Base-by-base conservation (phyloP, 2,329 filamentous ascomycete species). In the Xylaria sp. region DNA sequence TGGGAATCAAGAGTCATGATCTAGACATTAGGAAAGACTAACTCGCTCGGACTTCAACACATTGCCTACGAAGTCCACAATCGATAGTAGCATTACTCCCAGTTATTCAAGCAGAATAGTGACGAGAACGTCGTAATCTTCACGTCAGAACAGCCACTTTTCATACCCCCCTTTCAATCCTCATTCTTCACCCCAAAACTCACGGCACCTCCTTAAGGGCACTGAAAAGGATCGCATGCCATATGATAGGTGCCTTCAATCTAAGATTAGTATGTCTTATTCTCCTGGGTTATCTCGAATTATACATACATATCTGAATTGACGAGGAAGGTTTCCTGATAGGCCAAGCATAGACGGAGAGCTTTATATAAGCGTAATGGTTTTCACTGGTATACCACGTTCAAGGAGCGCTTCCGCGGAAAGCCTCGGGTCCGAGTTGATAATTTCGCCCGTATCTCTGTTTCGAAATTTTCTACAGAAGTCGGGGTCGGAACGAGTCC, bases 371-470 rank as follows among this genome's bases (percentile, higher is more conserved):
- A 74, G 69, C 27, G 66, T 71, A 44, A 73, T 70, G 10, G 67
- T 72, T 53, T 54, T 60, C 4, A 72, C 4, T 18, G 44, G 42
- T 32, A 74, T 51, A 2, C 70, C 72, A 4, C 69, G 50, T 40
- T 51, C 63, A 18, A 23, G n/a, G 32, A 72, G 48, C 2, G 68
- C 71, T 54, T 72, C 70, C 5, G 65, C 68, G 37, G 69, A 67
- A 1, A 71, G 63, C 23, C 68, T 73, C 57, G 72, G 74, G 27
- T 73, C 72, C n/a, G 70, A 71, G 57, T 70, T 74, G 37, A 74
- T 70, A 4, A 68, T 44, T 44, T 71, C 65, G 25, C 67, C 68
- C 5, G 67, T 71, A 23, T 63, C 27, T 54, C 6, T 70, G 27
- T 72, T 71, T 8, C 59, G 44, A 42, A 70, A 72, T 48, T 54